Evolutionary conservation across 352 stramenopile species (phyloP).

Genomic region (Globisporangium perplexum): DNA sequence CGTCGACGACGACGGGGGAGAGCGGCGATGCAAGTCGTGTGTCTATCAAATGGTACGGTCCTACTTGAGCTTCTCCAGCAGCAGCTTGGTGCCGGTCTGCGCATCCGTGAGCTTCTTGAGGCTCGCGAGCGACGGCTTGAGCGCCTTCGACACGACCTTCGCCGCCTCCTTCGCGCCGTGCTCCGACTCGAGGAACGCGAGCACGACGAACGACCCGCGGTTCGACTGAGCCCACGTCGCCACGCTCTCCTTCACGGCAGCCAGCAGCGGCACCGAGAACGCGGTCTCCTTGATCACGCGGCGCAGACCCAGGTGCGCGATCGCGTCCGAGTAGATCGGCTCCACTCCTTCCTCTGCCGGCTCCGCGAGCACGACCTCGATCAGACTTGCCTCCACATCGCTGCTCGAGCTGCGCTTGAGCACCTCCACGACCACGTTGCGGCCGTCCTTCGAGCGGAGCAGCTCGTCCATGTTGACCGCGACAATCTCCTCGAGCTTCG

Average conservation of each 20-base stretch:
- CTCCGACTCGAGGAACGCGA: conserved; percentile 72
- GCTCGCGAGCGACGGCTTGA: conserved; percentile 49
- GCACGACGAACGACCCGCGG: conserved; percentile 79
- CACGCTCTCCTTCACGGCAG: conserved; percentile 39
- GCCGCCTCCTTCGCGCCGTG: conserved; percentile 39
- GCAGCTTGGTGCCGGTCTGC: conserved; percentile 78
- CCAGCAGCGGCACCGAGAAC: conserved; percentile 46
- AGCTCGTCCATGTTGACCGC: conserved; percentile 46
- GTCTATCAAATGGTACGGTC: conserved; percentile 4
- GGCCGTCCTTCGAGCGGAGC: conserved; percentile 75
- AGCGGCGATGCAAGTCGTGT: neutral
- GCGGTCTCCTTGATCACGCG: conserved; percentile 73
- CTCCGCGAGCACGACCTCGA: conserved; percentile 37
- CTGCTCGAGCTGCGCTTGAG: conserved; percentile 50
- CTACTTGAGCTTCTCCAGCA: conserved; percentile 80
- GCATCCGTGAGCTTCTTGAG: conserved; percentile 50
- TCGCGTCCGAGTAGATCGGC: conserved; percentile 64
- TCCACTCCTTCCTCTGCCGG: conserved; percentile 31
- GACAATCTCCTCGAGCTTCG: conserved; percentile 82
- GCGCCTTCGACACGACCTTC: conserved; percentile 50
- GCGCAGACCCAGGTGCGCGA: conserved; percentile 67
- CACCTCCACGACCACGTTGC: conserved; percentile 79
- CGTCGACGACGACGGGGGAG: neutral
- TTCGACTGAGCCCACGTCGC: conserved; percentile 57
- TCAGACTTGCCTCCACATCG: conserved; percentile 41